These are phyloP conservation scores for Lachancea thermotolerans DNA, from an alignment of 805 yeast genomes.

Conservation along the genomic window DNA sequence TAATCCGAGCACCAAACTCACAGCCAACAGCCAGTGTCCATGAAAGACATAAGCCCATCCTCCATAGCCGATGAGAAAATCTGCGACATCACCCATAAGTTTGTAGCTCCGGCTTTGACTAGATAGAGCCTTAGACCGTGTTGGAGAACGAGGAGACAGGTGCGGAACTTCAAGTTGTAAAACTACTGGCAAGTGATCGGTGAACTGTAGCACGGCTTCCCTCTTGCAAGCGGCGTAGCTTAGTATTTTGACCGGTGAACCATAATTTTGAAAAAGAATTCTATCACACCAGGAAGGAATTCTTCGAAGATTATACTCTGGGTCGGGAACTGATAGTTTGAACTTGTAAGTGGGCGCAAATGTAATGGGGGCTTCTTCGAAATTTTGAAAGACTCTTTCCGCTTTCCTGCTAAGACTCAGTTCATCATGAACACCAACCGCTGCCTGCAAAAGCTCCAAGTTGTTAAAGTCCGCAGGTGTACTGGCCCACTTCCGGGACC, in stretches of 20 bases:
- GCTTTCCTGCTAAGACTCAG: conserved; percentile 26
- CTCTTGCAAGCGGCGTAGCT: conserved; percentile 42
- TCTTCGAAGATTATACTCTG: conserved; percentile 51
- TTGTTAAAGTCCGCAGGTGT: conserved; percentile 14
- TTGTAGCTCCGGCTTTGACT: background rate
- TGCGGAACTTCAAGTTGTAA: conserved; percentile 43
- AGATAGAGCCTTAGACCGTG: background rate
- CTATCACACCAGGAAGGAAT: conserved; percentile 91
- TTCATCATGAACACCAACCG: conserved; percentile 34
- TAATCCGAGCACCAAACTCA: background rate
- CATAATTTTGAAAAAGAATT: conserved; percentile 50
- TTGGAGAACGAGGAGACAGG: background rate
- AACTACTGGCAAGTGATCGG: conserved; percentile 81
- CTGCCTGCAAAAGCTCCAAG: conserved; percentile 8
- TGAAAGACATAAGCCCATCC: conserved; percentile 18
- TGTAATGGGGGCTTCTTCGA: conserved; percentile 54
- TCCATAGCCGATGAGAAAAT: conserved; percentile 21
- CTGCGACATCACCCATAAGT: conserved; percentile 13
- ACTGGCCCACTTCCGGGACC: conserved; percentile 37
- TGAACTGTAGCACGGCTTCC: conserved; percentile 36
- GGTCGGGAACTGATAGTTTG: conserved; percentile 35
- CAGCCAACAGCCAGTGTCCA: background rate
- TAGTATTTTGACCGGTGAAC: conserved; percentile 19
- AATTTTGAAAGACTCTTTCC: conserved; percentile 50
- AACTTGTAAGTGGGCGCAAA: conserved; percentile 84